phyloP scores from a whole-genome alignment of 2,329 filamentous ascomycete genomes.

The Parasarocladium wereldwijsianum region DNA sequence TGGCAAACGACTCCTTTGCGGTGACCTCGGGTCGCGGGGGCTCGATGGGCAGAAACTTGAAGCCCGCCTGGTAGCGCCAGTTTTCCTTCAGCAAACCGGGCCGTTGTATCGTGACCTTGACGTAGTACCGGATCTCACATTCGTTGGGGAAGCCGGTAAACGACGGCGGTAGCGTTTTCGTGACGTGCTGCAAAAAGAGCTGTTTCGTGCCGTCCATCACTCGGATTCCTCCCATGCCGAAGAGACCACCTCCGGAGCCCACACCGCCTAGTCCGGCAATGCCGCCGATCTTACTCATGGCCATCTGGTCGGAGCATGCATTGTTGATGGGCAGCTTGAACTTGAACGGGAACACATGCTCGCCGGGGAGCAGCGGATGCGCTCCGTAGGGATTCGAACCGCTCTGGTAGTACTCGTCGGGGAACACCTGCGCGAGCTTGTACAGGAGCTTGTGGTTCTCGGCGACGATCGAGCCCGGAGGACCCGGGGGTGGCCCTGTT shows the following conservation, averaged over 20 bases:
- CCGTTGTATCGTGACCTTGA: constrained; percentile 90
- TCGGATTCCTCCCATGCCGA: constrained; percentile 37
- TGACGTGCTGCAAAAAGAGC: constrained; percentile 56
- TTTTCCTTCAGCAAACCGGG: constrained; percentile 86
- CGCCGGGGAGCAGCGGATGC: constrained; percentile 50
- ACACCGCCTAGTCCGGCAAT: constrained; percentile 38
- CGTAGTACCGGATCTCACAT: constrained; percentile 84
- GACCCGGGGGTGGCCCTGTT: constrained; percentile 13
- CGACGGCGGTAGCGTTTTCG: constrained; percentile 76
- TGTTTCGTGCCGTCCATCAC: constrained; percentile 51
- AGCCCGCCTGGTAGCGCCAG: constrained; percentile 50
- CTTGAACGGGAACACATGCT: constrained; percentile 62
- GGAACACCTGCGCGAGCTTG: constrained; percentile 58
- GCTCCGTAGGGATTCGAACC: constrained; percentile 26
- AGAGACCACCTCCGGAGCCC: constrained; percentile 25
- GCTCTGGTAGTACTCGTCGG: constrained; percentile 33
- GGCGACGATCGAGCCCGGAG: constrained; percentile 27
- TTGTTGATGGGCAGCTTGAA: constrained; percentile 74
- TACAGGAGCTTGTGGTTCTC: constrained; percentile 65
- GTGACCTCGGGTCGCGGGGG: constrained; percentile 56
- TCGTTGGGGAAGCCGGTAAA: constrained; percentile 74
- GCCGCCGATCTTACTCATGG: constrained; percentile 39
- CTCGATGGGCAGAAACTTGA: constrained; percentile 89
- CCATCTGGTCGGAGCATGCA: constrained; percentile 41
- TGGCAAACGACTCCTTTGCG: constrained; percentile 70